phyloP scores from a whole-genome alignment of 2,329 filamentous ascomycete genomes.

The Onygenales sp. region DNA sequence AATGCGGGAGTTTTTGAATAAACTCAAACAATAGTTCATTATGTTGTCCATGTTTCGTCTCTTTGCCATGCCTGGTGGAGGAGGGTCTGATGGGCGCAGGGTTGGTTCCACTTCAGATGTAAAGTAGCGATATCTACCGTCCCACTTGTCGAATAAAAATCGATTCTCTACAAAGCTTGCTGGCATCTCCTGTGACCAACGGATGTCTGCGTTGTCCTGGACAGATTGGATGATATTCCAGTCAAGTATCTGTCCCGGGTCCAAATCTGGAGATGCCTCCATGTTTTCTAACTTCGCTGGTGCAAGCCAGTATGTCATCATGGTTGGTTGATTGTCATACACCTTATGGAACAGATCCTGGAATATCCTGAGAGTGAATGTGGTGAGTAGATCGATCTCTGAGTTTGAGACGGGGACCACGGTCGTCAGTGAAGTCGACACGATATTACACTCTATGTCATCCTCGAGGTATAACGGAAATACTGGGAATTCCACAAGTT shows the following conservation, averaged over 20 bases:
- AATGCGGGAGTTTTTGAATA: slow-evolving; percentile 53
- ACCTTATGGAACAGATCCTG: slow-evolving; percentile 81
- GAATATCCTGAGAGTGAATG: slow-evolving; percentile 69
- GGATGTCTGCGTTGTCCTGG: slow-evolving; percentile 26
- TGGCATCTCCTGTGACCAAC: slow-evolving; percentile 36
- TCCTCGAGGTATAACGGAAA: slow-evolving; percentile 67
- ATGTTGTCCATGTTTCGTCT: slow-evolving; percentile 53
- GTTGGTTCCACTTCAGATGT: slow-evolving; percentile 27
- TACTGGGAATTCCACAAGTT: slow-evolving; percentile 53
- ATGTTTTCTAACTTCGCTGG: slow-evolving; percentile 37
- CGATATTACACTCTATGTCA: slow-evolving; percentile 50
- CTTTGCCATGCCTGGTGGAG: slow-evolving; percentile 22
- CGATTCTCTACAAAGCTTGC: slow-evolving; percentile 35
- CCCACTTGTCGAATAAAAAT: slow-evolving; percentile 48
- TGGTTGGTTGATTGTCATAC: slow-evolving; percentile 54
- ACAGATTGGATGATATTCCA: slow-evolving; percentile 29
- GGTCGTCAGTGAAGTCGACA: slow-evolving; percentile 36
- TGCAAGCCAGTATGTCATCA: slow-evolving; percentile 76
- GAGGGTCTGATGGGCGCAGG: slow-evolving; percentile 24
- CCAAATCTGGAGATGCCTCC: slow-evolving; percentile 1
- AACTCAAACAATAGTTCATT: slow-evolving; percentile 72
- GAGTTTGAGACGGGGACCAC: slow-evolving; percentile 35
- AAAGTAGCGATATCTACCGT: slow-evolving; percentile 52
- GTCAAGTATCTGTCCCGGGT: slow-evolving; percentile 32
- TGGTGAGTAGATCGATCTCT: slow-evolving; percentile 48